phyloP scores from a whole-genome alignment of 2,329 filamentous ascomycete genomes.

The Paecilomyces fulvus region DNA sequence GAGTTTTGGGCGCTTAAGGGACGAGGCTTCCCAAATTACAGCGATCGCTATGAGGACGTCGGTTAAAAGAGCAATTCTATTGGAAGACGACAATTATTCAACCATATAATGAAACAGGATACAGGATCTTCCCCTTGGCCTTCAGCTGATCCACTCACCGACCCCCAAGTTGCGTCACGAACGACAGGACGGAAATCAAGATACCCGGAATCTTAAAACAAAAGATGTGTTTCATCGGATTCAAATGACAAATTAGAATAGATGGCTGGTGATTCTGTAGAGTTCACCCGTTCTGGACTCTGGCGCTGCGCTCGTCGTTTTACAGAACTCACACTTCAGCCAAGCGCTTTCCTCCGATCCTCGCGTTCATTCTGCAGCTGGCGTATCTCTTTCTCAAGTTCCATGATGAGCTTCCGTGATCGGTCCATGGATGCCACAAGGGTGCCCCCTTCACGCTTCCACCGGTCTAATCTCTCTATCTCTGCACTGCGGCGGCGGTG shows the following conservation, averaged over 20 bases:
- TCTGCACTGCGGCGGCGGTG: slow-evolving; percentile 66
- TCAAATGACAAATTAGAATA: slow-evolving; percentile 2
- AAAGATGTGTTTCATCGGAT: background rate
- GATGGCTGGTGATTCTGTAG: background rate
- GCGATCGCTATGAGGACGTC: slow-evolving; percentile 6
- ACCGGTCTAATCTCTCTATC: slow-evolving; percentile 64
- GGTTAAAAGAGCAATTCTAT: slow-evolving; percentile 13
- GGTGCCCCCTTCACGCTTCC: slow-evolving; percentile 60
- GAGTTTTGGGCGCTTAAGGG: slow-evolving; percentile 25
- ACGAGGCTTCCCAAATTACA: slow-evolving; percentile 15
- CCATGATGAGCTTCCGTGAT: slow-evolving; percentile 63
- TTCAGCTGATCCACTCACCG: slow-evolving; percentile 5
- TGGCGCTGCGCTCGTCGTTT: slow-evolving; percentile 7
- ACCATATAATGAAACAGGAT: slow-evolving; percentile 4
- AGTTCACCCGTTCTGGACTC: background rate
- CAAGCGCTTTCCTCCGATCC: slow-evolving; percentile 26
- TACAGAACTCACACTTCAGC: slow-evolving; percentile 11
- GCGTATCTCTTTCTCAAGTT: slow-evolving; percentile 60
- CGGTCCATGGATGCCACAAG: slow-evolving; percentile 56
- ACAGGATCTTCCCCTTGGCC: background rate
- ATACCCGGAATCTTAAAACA: slow-evolving; percentile 4
- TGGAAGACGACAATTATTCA: slow-evolving; percentile 15
- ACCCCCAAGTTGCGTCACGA: slow-evolving; percentile 12
- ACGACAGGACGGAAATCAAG: slow-evolving; percentile 13
- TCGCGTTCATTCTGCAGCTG: slow-evolving; percentile 53